phyloP scores from a whole-genome alignment of 192 early-diverging fungal species.

The Oehlia diaphana region DNA sequence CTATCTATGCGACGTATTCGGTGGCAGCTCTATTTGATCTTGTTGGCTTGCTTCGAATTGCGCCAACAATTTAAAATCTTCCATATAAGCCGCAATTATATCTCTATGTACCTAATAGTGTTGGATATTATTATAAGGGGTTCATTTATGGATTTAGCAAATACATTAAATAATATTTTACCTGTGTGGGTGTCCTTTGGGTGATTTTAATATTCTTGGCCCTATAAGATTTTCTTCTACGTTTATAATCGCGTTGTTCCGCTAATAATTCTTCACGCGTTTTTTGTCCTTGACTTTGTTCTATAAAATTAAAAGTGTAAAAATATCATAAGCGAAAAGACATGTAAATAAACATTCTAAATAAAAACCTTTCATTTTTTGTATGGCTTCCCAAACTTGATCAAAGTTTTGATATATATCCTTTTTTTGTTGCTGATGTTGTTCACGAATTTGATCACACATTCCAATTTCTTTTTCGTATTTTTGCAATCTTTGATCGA shows the following conservation, averaged over 20 bases:
- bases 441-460: slow-evolving; percentile 16
- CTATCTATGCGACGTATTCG: not conserved
- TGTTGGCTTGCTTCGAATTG: slow-evolving; percentile 19
- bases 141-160: not conserved
- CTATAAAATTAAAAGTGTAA: not conserved
- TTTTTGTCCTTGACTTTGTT: slow-evolving; percentile 26
- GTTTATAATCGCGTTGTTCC: slow-evolving; percentile 33
- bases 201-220: slow-evolving; percentile 34
- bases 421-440: slow-evolving; percentile 6
- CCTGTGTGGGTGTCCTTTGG: slow-evolving; percentile 31
- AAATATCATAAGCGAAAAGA: not conserved
- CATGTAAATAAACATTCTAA: not conserved
- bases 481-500: slow-evolving; percentile 17
- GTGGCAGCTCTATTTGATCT: not conserved
- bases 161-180: slow-evolving; percentile 7
- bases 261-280: slow-evolving; percentile 28
- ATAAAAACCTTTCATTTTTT: slow-evolving; percentile 29
- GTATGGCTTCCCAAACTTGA: slow-evolving; percentile 29
- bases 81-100: slow-evolving; percentile 30
- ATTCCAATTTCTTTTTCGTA: slow-evolving; percentile 18
- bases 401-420: slow-evolving; percentile 30
- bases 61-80: slow-evolving; percentile 29
- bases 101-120: slow-evolving; percentile 24
- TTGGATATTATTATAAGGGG: not conserved
- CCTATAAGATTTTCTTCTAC: slow-evolving; percentile 34